phyloP scores from a whole-genome alignment of 2,329 filamentous ascomycete species.

The Curvularia sp. region DNA sequence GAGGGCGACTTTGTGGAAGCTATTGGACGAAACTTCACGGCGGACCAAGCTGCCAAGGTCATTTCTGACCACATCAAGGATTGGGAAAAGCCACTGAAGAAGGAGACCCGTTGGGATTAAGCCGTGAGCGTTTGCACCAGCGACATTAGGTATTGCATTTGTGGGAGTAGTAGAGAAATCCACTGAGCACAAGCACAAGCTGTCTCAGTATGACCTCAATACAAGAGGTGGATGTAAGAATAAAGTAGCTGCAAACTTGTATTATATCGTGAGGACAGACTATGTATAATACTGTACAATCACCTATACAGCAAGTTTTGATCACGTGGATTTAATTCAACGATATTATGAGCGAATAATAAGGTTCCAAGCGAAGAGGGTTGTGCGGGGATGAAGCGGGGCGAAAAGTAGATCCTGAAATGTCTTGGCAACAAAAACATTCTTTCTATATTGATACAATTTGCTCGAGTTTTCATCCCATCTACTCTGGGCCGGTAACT shows the following conservation, averaged over 20 bases:
- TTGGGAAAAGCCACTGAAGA: constrained; percentile 68
- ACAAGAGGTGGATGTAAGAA: constrained; percentile 8
- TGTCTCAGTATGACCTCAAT: not conserved
- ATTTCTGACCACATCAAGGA: constrained; percentile 87
- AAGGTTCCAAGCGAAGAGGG: not conserved
- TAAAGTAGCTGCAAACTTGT: constrained; percentile 5
- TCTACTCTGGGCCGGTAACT: constrained; percentile 13
- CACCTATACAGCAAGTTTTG: not conserved
- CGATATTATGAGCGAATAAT: not conserved
- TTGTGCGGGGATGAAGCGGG: not conserved
- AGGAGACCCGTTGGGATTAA: constrained; percentile 43
- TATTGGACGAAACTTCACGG: constrained; percentile 91
- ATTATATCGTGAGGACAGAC: not conserved
- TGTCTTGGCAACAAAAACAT: too few species aligned
- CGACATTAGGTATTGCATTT: not conserved
- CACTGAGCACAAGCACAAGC: not conserved
- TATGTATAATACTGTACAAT: constrained; percentile 7
- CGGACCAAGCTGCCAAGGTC: constrained; percentile 80
- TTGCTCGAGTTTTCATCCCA: not conserved
- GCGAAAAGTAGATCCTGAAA: too few species aligned
- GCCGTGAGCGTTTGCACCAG: not conserved
- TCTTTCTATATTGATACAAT: not conserved
- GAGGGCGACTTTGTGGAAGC: constrained; percentile 98
- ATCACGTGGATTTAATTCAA: not conserved
- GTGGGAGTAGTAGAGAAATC: not conserved